These are phyloP conservation scores for Lanmaoa rubissima DNA, from an alignment of 768 basidiomycete genomes.

Conservation along the genomic window DNA sequence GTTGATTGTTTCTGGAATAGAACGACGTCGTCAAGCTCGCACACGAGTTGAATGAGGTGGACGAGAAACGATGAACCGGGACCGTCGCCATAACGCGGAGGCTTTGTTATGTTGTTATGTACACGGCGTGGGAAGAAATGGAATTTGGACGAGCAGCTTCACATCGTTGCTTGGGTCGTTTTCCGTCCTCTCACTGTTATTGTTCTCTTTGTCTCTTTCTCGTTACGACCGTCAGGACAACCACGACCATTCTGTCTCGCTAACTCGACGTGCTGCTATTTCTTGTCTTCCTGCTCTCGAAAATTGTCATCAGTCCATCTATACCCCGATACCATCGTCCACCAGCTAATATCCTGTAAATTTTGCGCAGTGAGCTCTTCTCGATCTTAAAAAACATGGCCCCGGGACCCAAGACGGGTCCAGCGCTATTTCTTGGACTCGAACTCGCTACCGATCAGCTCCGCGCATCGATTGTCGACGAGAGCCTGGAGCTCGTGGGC, in stretches of 20 bases:
- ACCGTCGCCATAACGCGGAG: slow-evolving; percentile 1
- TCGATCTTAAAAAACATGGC: slow-evolving; percentile 27
- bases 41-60: slow-evolving; percentile 46
- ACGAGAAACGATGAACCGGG: slow-evolving; percentile 16
- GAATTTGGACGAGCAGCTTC: slow-evolving; percentile 15
- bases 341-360: slow-evolving; percentile 15
- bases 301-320: slow-evolving; percentile 10
- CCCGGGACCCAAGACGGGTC: slow-evolving; percentile 38
- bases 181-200: slow-evolving; percentile 10
- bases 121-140: slow-evolving; percentile 30
- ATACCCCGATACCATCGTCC: slow-evolving; percentile 33
- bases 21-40: slow-evolving; percentile 53
- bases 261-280: slow-evolving; percentile 2
- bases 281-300: slow-evolving; percentile 14
- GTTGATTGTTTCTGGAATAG: slow-evolving; percentile 20
- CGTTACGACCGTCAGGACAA: slow-evolving; percentile 29
- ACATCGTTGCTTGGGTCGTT: slow-evolving; percentile 10
- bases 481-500: slow-evolving; percentile 76
- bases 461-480: slow-evolving; percentile 80
- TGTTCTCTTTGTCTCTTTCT: slow-evolving; percentile 11
- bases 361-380: background rate
- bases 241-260: slow-evolving; percentile 10
- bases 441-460: slow-evolving; percentile 85
- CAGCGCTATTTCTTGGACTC: slow-evolving; percentile 77
- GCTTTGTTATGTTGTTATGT: slow-evolving; percentile 2